Evolutionary conservation across 495 filamentous ascomycete species (phyloP), one percentile per base, ranked within the genome.

Genomic region (Amniculicola lignicola): DNA sequence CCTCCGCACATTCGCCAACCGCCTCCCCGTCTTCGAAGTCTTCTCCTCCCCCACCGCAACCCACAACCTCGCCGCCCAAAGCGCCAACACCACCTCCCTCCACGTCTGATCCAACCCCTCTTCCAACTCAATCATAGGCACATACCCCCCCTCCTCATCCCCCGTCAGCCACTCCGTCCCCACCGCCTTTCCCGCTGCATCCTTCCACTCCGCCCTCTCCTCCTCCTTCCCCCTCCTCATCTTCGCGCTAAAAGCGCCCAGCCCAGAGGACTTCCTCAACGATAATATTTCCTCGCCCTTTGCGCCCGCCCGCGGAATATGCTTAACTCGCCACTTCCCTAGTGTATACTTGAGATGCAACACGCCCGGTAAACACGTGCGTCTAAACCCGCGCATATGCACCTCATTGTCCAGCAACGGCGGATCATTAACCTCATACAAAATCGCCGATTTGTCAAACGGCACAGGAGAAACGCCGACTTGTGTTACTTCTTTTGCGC

Each of bases 61-160:
- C 57, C 57, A 60, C 42, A 60, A 22, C 44, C 57, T 40, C 50
- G 57, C 36, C 15, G 44, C 50, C 57, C 57, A 60, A 3, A 54
- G 15, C 4, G 7, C 19, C 2, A 60, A 1, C 35, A 60, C 10
- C 51, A 38, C 10, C 50, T 60, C 57, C 14, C 57, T 31, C 57
- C 57, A 60, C 33, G 14, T 54, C 49, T 54, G 49, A 54, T 60
- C 50, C 33, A 60, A 15, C 7, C 29, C 56, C 29, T 19, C 11
- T 3, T 11, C 11, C 36, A 60, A 42, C 42, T 54, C 57, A 7
- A 54, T 15, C 25, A 43, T 31, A 1, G 57, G 42, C 36, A 60
- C 24, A 11, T 52, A 16, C 1, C 21, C 29, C 3, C 28, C 47
- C 12, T 39, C 55, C 6, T 47, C 31, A 29, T 3, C 35, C n/a